A percentile compares a stretch with the other conserved stretches of the same genome.
phyloP scores from a whole-genome alignment of 2,329 filamentous ascomycete species.

The Didymosphaeria variabile region DNA sequence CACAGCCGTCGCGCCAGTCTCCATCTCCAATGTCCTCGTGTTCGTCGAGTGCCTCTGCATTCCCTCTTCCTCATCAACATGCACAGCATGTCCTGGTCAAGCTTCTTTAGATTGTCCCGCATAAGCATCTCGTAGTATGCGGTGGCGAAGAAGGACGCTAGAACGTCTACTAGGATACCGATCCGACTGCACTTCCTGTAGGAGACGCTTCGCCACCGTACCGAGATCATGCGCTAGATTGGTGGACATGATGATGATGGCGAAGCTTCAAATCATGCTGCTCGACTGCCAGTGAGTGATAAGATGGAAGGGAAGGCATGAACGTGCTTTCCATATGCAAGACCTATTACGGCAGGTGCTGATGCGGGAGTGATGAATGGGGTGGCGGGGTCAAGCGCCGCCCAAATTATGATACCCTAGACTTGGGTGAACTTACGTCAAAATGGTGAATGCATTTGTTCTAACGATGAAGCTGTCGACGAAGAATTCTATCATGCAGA shows the following conservation, averaged over 20 bases:
- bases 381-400: constrained; percentile 66
- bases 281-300: background rate
- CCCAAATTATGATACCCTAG: constrained; percentile 65
- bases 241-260: constrained; percentile 62
- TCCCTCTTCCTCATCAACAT: constrained; percentile 63
- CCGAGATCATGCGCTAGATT: constrained; percentile 68
- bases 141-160: constrained; percentile 65
- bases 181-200: constrained; percentile 62
- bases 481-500: constrained; percentile 69
- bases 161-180: constrained; percentile 64
- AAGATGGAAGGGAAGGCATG: no score
- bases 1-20: constrained; percentile 20
- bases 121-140: constrained; percentile 65
- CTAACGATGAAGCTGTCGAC: constrained; percentile 63
- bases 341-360: constrained; percentile 64
- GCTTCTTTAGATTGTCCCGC: constrained; percentile 62
- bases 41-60: constrained; percentile 53
- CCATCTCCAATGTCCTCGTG: constrained; percentile 34
- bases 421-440: background rate
- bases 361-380: constrained; percentile 61
- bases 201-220: constrained; percentile 61
- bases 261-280: constrained; percentile 66
- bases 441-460: constrained; percentile 1
- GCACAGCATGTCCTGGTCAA: constrained; percentile 60
- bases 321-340: constrained; percentile 57